A percentile compares a stretch with the other conserved stretches of the same genome.
Conservation (phyloP, 2,329 filamentous ascomycete genomes). For the Phaeophleospora eucalypticola region DNA sequence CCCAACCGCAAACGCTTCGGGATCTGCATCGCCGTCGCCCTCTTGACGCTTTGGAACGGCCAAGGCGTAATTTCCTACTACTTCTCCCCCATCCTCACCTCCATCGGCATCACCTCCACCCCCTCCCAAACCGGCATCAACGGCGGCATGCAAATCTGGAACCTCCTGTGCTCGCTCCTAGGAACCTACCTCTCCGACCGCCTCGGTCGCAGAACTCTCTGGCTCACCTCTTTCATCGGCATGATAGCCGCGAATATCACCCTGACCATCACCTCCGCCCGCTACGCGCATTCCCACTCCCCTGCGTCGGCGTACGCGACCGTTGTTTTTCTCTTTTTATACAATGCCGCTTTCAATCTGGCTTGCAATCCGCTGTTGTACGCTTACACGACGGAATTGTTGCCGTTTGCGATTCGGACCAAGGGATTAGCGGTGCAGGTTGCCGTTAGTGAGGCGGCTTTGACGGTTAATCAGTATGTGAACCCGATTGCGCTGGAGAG, state of each 20-base stretch:
- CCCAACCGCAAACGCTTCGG: conserved; percentile 35
- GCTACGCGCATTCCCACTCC: not conserved
- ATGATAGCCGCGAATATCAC: conserved; percentile 44
- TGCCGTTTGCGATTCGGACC: conserved; percentile 55
- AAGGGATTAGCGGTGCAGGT: conserved; percentile 55
- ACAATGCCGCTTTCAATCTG: conserved; percentile 59
- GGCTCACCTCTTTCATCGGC: conserved; percentile 39
- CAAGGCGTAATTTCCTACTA: conserved; percentile 37
- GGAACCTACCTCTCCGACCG: conserved; percentile 40
- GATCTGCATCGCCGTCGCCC: conserved; percentile 34
- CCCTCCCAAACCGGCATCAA: conserved; percentile 38
- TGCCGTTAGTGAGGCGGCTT: conserved; percentile 3
- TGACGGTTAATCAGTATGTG: conserved; percentile 13
- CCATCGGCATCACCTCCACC: conserved; percentile 36
- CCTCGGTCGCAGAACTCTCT: conserved; percentile 42
- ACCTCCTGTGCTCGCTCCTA: conserved; percentile 34
- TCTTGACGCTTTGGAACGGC: conserved; percentile 38
- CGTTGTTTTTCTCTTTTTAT: conserved; percentile 41
- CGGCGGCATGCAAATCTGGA: conserved; percentile 38
- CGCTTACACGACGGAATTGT: conserved; percentile 58
- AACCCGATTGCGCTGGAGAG: conserved; percentile 18
- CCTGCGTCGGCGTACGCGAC: conserved; percentile 3
- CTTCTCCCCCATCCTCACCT: conserved; percentile 32
- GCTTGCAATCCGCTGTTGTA: conserved; percentile 65
- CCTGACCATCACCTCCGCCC: conserved; percentile 31